phyloP scores from a whole-genome alignment of 1,139 yeast species.

The Hansenula sp. region DNA sequence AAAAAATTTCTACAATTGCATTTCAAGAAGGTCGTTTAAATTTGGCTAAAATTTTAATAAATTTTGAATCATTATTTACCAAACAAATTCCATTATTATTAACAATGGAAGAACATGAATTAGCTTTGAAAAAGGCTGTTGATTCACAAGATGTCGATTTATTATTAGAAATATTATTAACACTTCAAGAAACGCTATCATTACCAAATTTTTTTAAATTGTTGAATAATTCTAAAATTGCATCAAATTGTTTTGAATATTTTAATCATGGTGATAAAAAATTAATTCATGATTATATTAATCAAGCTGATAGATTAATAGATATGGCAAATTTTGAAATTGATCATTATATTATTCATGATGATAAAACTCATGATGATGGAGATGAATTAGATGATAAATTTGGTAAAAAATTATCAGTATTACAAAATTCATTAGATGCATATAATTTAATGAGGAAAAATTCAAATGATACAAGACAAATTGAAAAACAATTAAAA shows the following conservation, averaged over 20 bases:
- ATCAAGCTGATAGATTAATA: slow-evolving; percentile 53
- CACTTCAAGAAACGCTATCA: slow-evolving; percentile 43
- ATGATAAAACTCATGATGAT: too few species aligned
- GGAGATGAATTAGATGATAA: too few species aligned
- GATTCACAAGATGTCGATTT: slow-evolving; percentile 65
- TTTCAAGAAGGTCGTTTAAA: slow-evolving; percentile 76
- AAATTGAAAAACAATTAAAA: slow-evolving; percentile 45
- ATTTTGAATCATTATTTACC: slow-evolving; percentile 62
- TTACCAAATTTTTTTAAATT: slow-evolving; percentile 52
- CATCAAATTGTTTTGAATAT: slow-evolving; percentile 40
- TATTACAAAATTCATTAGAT: slow-evolving; percentile 20
- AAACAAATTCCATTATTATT: slow-evolving; percentile 62
- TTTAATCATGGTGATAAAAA: slow-evolving; percentile 31
- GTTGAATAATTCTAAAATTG: slow-evolving; percentile 40
- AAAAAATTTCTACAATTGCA: slow-evolving; percentile 64
- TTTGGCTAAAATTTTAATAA: slow-evolving; percentile 60
- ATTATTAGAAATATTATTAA: slow-evolving; percentile 53
- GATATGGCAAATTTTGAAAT: slow-evolving; percentile 41
- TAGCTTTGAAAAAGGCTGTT: slow-evolving; percentile 67
- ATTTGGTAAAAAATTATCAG: slow-evolving; percentile 22
- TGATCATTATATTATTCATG: slow-evolving; percentile 15
- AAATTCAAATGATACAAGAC: slow-evolving; percentile 22
- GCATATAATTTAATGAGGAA: slow-evolving; percentile 21
- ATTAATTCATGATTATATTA: slow-evolving; percentile 46
- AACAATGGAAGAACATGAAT: slow-evolving; percentile 66